These are phyloP conservation scores for Kodamaea laetipori DNA, from an alignment of 805 yeast genomes.

Conservation along the genomic window DNA sequence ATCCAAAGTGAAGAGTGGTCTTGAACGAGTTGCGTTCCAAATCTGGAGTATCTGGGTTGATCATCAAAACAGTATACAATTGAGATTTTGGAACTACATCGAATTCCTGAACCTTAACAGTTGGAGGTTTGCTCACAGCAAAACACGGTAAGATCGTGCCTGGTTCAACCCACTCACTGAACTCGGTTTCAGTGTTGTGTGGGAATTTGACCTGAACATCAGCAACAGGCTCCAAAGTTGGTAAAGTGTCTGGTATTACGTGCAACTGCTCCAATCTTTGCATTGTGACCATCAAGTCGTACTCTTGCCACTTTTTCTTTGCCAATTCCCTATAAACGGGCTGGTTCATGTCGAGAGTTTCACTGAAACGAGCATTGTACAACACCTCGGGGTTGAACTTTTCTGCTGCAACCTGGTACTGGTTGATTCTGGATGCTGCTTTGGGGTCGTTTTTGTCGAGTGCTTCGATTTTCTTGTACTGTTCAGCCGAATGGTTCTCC, in stretches of 20 bases:
- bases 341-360: slow-evolving; percentile 61
- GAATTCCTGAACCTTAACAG: slow-evolving; percentile 72
- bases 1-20: slow-evolving; percentile 77
- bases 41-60: slow-evolving; percentile 92
- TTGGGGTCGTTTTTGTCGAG: slow-evolving; percentile 30
- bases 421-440: slow-evolving; percentile 19
- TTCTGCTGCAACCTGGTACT: slow-evolving; percentile 63
- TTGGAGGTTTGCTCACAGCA: slow-evolving; percentile 77
- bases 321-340: slow-evolving; percentile 80
- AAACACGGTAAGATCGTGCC: slow-evolving; percentile 74
- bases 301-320: slow-evolving; percentile 68
- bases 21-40: slow-evolving; percentile 63
- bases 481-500: slow-evolving; percentile 46
- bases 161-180: slow-evolving; percentile 74
- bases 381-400: slow-evolving; percentile 80
- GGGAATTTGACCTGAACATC: slow-evolving; percentile 77
- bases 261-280: slow-evolving; percentile 85
- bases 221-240: slow-evolving; percentile 80
- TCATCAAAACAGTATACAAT: slow-evolving; percentile 74
- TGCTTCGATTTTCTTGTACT: slow-evolving; percentile 42
- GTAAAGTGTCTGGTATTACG: slow-evolving; percentile 91
- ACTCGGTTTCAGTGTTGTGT: slow-evolving; percentile 54
- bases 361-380: slow-evolving; percentile 57
- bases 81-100: slow-evolving; percentile 49
- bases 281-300: slow-evolving; percentile 77